Evolutionary conservation across 192 early-diverging fungal species (phyloP).

Genomic region (Coemansia sp.): DNA sequence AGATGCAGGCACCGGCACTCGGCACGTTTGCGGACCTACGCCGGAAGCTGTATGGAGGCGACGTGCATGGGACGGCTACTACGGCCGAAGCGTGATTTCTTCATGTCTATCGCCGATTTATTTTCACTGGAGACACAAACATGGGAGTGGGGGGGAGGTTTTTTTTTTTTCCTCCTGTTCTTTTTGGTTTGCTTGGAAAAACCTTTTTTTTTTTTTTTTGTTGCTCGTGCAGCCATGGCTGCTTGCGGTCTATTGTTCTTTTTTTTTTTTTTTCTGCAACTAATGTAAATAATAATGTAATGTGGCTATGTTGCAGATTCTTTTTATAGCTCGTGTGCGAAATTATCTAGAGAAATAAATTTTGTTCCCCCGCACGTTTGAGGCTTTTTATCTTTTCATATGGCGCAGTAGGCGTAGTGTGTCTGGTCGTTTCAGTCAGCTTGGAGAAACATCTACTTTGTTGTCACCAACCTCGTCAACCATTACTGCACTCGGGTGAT

Average conservation of each 20-base stretch:
- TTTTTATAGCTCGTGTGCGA: neutral
- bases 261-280: neutral
- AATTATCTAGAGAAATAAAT: neutral
- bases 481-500: neutral
- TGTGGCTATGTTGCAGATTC: neutral
- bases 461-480: neutral
- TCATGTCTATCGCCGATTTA: neutral
- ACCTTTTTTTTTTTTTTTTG: too few relatives aligned
- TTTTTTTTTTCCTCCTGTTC: neutral
- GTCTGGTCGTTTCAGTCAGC: neutral
- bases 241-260: neutral
- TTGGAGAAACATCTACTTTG: neutral
- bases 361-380: neutral
- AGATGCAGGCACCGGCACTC: conserved; percentile 6
- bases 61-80: conserved; percentile 17
- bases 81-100: conserved; percentile 8
- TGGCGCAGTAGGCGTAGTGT: conserved; percentile 1
- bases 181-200: neutral
- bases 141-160: neutral
- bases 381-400: neutral
- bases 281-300: neutral
- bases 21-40: conserved; percentile 52
- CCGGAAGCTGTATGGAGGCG: conserved; percentile 47
- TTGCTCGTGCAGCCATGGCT: neutral
- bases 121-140: neutral